A percentile compares a stretch with the other conserved stretches of the same genome.
Conservation (phyloP, 108 stramenopile genomes). For the Skeletonema marinoi region DNA sequence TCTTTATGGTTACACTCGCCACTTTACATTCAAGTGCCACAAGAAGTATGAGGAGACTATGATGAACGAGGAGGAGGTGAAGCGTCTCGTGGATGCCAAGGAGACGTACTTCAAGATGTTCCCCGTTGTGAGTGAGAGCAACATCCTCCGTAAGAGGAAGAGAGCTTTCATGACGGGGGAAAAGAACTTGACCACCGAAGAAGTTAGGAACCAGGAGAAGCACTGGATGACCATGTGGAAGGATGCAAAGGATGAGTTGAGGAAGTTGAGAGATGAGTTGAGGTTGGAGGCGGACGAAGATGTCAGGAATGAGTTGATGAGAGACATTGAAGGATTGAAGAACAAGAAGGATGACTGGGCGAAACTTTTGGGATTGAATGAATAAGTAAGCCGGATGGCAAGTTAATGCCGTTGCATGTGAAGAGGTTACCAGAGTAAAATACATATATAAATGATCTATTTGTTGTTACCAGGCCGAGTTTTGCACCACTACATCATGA, state of each 20-base stretch:
- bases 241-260: slow-evolving; percentile 3
- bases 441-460: neutral
- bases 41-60: slow-evolving; percentile 19
- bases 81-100: slow-evolving; percentile 18
- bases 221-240: slow-evolving; percentile 2
- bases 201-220: slow-evolving; percentile 14
- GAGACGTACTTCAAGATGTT: slow-evolving; percentile 13
- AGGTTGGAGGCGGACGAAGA: slow-evolving; percentile 20
- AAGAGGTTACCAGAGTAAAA: neutral
- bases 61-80: slow-evolving; percentile 14
- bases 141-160: neutral
- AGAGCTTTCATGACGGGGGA: slow-evolving; percentile 4
- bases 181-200: slow-evolving; percentile 22
- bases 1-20: slow-evolving; percentile 26
- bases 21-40: slow-evolving; percentile 32
- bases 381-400: neutral
- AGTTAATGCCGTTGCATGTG: neutral
- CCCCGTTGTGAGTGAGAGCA: neutral
- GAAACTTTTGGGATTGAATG: slow-evolving; percentile 20
- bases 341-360: slow-evolving; percentile 26
- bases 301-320: slow-evolving; percentile 6
- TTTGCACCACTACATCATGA: neutral
- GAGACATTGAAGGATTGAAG: slow-evolving; percentile 22
- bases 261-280: slow-evolving; percentile 10
- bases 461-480: neutral